phyloP scores from a whole-genome alignment of 2,329 filamentous ascomycete species.

The Pseudogymnoascus sp. region DNA sequence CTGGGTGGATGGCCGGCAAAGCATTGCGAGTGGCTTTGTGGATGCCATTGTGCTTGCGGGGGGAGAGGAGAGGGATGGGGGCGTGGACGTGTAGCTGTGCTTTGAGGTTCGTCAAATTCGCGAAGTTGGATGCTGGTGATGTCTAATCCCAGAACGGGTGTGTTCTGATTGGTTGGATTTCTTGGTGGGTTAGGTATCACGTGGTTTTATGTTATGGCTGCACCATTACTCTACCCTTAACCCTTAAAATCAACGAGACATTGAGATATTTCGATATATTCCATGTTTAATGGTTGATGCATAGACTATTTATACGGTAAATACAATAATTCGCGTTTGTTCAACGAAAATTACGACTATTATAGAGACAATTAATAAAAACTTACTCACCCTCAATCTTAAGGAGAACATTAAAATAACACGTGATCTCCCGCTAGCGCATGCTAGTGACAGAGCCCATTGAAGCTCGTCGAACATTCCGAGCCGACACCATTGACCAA shows the following conservation, averaged over 20 bases:
- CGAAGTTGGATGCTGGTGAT: constrained; percentile 8
- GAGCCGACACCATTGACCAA: constrained; percentile 7
- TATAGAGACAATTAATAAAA: not conserved
- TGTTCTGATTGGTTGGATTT: not conserved
- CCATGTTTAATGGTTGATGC: not conserved
- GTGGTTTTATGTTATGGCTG: not conserved
- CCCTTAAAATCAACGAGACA: not conserved
- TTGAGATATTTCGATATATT: not conserved
- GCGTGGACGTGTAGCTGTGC: constrained; percentile 12
- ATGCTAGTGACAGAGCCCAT: constrained; percentile 7
- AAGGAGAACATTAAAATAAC: not conserved
- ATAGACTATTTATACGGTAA: not conserved
- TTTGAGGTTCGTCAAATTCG: constrained; percentile 15
- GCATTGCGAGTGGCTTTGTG: constrained; percentile 30
- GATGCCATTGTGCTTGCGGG: constrained; percentile 26
- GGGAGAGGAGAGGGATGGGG: constrained; percentile 20
- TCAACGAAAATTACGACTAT: not conserved
- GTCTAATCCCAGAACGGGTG: constrained; percentile 7
- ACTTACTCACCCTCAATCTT: not conserved
- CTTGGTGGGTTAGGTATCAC: not conserved
- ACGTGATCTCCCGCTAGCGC: constrained; percentile 4
- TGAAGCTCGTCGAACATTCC: constrained; percentile 8
- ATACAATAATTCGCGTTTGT: not conserved
- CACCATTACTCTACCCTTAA: not conserved
- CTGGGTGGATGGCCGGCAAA: constrained; percentile 26